Evolutionary conservation across 345 rosid species (phyloP).

Genomic region (Citrus trifoliata): DNA sequence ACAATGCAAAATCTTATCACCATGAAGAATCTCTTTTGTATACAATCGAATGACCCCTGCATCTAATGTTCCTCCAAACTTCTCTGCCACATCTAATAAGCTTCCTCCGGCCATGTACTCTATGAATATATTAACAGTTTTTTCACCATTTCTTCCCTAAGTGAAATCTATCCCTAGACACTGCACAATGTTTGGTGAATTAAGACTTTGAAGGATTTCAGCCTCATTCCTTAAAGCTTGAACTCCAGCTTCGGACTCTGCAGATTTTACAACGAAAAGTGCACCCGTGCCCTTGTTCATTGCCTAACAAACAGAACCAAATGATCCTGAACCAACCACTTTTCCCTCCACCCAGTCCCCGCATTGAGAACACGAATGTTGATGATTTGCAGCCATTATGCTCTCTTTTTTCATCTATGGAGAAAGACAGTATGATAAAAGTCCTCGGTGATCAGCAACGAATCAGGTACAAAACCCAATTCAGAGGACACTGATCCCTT

Average conservation of each 20-base stretch:
- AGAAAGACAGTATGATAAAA: neutral
- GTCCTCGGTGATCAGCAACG: neutral
- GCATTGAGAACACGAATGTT: slow-evolving; percentile 1
- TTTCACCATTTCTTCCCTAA: slow-evolving; percentile 1
- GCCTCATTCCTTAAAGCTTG: slow-evolving; percentile 26
- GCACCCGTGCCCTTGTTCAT: slow-evolving; percentile 25
- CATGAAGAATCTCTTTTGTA: slow-evolving; percentile 31
- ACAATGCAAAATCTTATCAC: slow-evolving; percentile 34
- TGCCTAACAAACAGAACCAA: slow-evolving; percentile 25
- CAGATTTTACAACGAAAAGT: slow-evolving; percentile 30
- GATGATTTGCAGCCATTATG: slow-evolving; percentile 14
- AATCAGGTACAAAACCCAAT: neutral
- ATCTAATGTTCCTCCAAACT: too few relatives aligned
- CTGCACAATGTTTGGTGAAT: slow-evolving; percentile 20
- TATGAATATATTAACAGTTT: slow-evolving; percentile 25
- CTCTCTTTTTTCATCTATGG: neutral
- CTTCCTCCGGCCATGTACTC: slow-evolving; percentile 44
- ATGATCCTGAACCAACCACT: slow-evolving; percentile 32
- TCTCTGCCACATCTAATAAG: slow-evolving; percentile 16
- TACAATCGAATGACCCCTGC: slow-evolving; percentile 16
- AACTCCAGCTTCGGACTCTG: slow-evolving; percentile 9
- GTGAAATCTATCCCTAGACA: slow-evolving; percentile 2
- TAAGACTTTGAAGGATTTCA: slow-evolving; percentile 23
- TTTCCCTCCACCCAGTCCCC: slow-evolving; percentile 30
- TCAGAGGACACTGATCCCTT: neutral